Base-by-base conservation (phyloP, 148 eudicot species). In the Pouteria glomerata region DNA sequence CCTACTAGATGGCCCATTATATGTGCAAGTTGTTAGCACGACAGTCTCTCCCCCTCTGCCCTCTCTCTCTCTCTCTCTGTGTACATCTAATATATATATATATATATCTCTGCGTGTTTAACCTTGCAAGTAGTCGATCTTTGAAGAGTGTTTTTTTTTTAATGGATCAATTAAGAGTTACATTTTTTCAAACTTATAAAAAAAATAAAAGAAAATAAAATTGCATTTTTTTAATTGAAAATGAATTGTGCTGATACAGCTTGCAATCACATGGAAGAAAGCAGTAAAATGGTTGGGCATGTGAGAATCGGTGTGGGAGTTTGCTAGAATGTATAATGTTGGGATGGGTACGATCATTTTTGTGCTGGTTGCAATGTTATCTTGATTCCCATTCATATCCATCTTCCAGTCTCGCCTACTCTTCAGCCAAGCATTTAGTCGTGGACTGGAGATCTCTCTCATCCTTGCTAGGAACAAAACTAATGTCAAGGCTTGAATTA, bases 391-490 rank as follows among this genome's bases (percentile, higher is more conserved):
- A 21, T 95, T 95, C 61, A 61, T 95, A 41, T 95, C 98, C 51
- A 95, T 97, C 31, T 95, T 95, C 85, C 98, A 95, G 70, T 95
- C 98, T 13, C 97, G 98, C 34, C 87, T 95, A 26, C 98, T 95
- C 61, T 95, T 89, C 52, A 95, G 91, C 85, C 98, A 95, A 87
- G 98, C 98, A 19, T 95, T 95, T 78, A 95, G 98, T 52, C 96
- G 98, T 57, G 98, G 98, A 21, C 85, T 95, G 16, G 98, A 95
- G 85, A 95, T 95, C 71, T 95, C 98, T 31, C 87, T 91, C 80
- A 95, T 95, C 79, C 90, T 95, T 64, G 98, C 98, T 57, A 97
- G 98, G 19, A 95, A 95, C 88, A 95, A 95, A 77, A 97, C 98
- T 31, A 95, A 95, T 71, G 95, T 91, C 52, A 83, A 89, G 74